Base-by-base conservation (phyloP, 2,329 filamentous ascomycete genomes). In the Aspergillus alliaceus region DNA sequence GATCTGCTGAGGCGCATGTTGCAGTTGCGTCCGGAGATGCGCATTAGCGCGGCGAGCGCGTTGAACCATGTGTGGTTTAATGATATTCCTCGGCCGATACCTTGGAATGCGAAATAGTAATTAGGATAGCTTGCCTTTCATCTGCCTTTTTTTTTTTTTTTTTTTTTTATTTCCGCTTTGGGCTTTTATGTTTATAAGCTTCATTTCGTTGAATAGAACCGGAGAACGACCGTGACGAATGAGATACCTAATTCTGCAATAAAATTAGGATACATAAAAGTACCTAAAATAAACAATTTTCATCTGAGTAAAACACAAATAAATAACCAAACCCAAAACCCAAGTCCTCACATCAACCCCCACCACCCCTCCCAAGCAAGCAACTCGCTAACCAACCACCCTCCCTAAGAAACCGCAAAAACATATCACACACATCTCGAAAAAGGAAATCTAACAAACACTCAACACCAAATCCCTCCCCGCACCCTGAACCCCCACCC, bases 1-100 rank as follows among this genome's bases (percentile, higher is more conserved):
- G 91, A 96, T 69, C 79, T 98, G 50, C 81, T 98, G 60, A 86
- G 88, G 66, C 84, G 88, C 61, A 95, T 97, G 90, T 84, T 98
- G 40, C 91, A 96, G 73, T 79, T 97, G 54, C 84, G 91, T 27
- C 93, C 93, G 0, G 93, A 97, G 75, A 85, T 93, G 73, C 85
- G 93, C 57, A 90, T 96, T 70, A 91, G 88, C 65, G 93, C 93
- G 1, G 82, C 88, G 48, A 90, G 95, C 59, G 92, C 93, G 2
- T 80, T 97, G 34, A 83, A 87, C 64, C 93, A 97, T 72, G 89
- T 88, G 0, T 98, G 93, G 93, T 98, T 98, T 34, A 35, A 55
- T 24, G 51, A 54, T 51, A 32, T 48, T 22, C 44, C 44, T 14
- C 44, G 44, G 8, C 29, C 44, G 6, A 22, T 32, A 11, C 18